phyloP scores from a whole-genome alignment of 225 moss, liverwort and hornwort genomes.

The Sphagnum tenellum region DNA sequence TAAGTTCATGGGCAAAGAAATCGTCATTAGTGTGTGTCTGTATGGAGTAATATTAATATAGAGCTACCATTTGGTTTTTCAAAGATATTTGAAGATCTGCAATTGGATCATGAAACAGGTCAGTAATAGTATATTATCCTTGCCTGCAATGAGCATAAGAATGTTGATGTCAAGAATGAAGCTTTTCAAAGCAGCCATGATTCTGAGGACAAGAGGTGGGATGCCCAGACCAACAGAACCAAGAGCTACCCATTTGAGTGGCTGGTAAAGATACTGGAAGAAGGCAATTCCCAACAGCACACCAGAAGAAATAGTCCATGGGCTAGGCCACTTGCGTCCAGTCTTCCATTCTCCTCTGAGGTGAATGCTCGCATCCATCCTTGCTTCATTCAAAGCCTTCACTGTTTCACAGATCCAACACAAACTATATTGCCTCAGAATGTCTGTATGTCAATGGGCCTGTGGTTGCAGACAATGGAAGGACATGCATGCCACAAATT shows the following conservation, averaged over 20 bases:
- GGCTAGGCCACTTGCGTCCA: conserved; percentile 43
- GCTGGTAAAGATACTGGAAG: conserved; percentile 39
- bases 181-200: conserved; percentile 30
- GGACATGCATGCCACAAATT: too few species aligned
- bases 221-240: conserved; percentile 44
- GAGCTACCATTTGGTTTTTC: too few species aligned
- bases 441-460: too few species aligned
- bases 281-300: conserved; percentile 37
- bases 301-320: conserved; percentile 38
- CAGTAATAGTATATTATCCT: neutral
- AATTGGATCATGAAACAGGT: neutral
- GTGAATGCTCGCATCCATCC: conserved; percentile 42
- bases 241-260: conserved; percentile 46
- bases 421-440: too few species aligned
- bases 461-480: too few species aligned
- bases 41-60: too few species aligned
- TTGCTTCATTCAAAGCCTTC: conserved; percentile 47
- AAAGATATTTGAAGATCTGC: neutral
- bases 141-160: conserved; percentile 56
- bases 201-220: conserved; percentile 27
- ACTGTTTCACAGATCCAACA: conserved; percentile 14
- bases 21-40: too few species aligned
- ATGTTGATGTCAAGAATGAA: conserved; percentile 53
- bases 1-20: too few species aligned
- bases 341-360: conserved; percentile 38